A percentile compares a stretch with the other conserved stretches of the same genome.
Conservation (phyloP, 1,139 yeast genomes). For the Geotrichum phurueaensis region DNA sequence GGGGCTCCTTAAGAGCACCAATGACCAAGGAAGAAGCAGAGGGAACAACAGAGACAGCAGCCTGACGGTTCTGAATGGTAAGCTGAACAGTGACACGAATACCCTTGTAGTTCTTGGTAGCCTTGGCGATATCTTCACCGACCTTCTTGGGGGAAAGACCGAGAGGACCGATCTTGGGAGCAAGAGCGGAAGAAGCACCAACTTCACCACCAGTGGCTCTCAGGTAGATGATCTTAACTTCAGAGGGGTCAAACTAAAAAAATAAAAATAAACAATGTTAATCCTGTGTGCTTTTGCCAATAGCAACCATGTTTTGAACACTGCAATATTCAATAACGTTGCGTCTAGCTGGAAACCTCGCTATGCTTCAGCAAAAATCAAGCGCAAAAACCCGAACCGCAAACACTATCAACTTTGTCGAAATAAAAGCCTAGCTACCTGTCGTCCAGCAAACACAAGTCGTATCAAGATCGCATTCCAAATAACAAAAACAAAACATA, state of each 20-base stretch:
- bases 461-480: background rate
- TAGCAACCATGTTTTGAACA: background rate
- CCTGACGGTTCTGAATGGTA: conserved; percentile 99
- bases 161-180: conserved; percentile 99
- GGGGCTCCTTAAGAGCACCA: conserved; percentile 99
- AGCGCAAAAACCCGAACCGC: background rate
- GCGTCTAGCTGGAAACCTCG: background rate
- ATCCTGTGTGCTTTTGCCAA: background rate
- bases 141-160: conserved; percentile 99
- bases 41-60: conserved; percentile 98
- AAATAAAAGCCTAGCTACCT: background rate
- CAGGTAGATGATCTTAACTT: conserved; percentile 97
- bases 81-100: conserved; percentile 98
- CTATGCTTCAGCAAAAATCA: background rate
- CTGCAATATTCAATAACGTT: background rate
- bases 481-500: background rate
- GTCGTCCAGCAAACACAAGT: background rate
- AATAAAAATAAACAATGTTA: background rate
- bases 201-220: conserved; percentile 99
- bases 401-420: background rate
- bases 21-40: conserved; percentile 98
- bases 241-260: conserved; percentile 84
- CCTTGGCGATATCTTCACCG: conserved; percentile 99
- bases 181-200: conserved; percentile 99
- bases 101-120: conserved; percentile 98